Conservation (phyloP, 169 alveolate species). For the Besnoitia besnoiti region DNA sequence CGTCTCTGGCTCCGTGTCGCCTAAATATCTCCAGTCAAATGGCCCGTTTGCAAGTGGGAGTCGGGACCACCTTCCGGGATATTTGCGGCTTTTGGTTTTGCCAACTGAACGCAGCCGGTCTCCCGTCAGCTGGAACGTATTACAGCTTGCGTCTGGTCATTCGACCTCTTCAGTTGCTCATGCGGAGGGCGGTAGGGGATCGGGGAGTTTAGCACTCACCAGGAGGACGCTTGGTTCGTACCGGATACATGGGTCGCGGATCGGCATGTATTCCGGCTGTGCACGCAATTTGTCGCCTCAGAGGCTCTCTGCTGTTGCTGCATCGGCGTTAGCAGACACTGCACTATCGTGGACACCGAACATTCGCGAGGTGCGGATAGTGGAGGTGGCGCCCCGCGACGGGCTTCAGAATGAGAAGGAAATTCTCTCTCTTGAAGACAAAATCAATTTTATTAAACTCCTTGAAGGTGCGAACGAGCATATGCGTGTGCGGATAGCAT, state of each 20-base stretch:
- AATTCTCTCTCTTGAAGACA: slow-evolving; percentile 72
- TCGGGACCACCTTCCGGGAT: not conserved
- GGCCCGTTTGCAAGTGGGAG: not conserved
- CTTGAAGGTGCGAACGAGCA: slow-evolving; percentile 65
- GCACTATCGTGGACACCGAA: not conserved
- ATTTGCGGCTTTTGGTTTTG: not conserved
- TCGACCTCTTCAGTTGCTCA: not conserved
- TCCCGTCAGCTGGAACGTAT: not conserved
- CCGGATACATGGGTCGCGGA: not conserved
- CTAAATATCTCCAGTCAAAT: not conserved
- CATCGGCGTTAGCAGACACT: not conserved
- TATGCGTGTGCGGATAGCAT: too few relatives aligned
- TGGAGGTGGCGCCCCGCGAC: slow-evolving; percentile 87
- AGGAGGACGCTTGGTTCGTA: not conserved
- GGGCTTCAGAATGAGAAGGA: slow-evolving; percentile 83
- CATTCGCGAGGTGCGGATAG: slow-evolving; percentile 73
- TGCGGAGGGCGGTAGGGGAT: not conserved
- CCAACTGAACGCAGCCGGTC: not conserved
- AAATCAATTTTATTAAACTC: slow-evolving; percentile 77
- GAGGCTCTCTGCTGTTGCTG: not conserved
- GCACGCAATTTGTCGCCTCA: not conserved
- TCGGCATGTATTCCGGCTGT: not conserved
- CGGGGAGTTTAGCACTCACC: not conserved
- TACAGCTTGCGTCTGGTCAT: not conserved
- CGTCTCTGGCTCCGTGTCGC: not conserved